A percentile compares a stretch with the other conserved stretches of the same genome.
Conservation (phyloP, 352 stramenopile genomes). For the Phytophthora constricta region DNA sequence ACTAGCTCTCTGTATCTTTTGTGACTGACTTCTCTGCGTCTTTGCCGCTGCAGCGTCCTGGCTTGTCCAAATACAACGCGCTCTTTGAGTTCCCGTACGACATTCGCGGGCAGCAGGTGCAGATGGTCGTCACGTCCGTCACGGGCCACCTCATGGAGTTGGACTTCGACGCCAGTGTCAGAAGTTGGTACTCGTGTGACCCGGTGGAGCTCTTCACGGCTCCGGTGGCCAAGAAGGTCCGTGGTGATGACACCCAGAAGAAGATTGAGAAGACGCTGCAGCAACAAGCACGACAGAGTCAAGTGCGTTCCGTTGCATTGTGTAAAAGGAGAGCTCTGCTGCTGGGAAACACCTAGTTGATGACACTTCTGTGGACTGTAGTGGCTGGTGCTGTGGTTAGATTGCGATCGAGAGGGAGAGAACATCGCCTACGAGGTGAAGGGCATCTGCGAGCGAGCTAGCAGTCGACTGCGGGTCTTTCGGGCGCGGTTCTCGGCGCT, state of each 20-base stretch:
- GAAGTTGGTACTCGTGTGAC: slow-evolving; percentile 94
- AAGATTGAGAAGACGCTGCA: slow-evolving; percentile 92
- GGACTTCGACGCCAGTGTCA: slow-evolving; percentile 91
- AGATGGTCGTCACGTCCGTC: slow-evolving; percentile 97
- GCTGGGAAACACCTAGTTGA: not conserved
- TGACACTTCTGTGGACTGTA: slow-evolving; percentile 34
- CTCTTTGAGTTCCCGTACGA: slow-evolving; percentile 93
- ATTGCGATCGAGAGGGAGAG: slow-evolving; percentile 99
- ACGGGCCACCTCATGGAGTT: slow-evolving; percentile 98
- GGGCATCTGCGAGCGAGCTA: slow-evolving; percentile 81
- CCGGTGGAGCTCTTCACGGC: slow-evolving; percentile 95
- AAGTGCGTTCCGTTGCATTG: slow-evolving; percentile 50
- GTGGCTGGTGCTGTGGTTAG: slow-evolving; percentile 97
- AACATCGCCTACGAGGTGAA: slow-evolving; percentile 99
- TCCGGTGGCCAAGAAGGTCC: slow-evolving; percentile 86
- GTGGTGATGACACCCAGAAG: slow-evolving; percentile 83
- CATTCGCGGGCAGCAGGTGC: slow-evolving; percentile 79
- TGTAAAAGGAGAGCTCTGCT: not conserved
- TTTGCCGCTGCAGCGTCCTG: slow-evolving; percentile 48
- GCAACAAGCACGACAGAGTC: slow-evolving; percentile 77
- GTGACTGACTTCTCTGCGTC: slow-evolving; percentile 6
- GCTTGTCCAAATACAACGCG: slow-evolving; percentile 89
- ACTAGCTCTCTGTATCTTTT: not conserved
- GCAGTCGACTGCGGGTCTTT: slow-evolving; percentile 76
- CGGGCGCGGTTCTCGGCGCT: slow-evolving; percentile 94